These are phyloP conservation scores for Oryza australiensis DNA, from an alignment of 176 grass and related monocot species.

Conservation along the genomic window DNA sequence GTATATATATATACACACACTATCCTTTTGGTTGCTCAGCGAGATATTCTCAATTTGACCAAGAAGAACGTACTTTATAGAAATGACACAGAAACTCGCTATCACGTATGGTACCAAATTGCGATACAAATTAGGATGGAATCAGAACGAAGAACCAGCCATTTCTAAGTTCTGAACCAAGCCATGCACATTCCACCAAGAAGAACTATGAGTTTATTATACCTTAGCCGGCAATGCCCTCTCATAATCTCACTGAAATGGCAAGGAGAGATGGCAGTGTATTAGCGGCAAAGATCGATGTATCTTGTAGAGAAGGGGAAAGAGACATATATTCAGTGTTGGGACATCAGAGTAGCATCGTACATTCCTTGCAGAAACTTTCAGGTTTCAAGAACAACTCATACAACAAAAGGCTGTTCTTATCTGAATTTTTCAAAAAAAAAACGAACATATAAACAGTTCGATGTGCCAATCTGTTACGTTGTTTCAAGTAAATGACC, in stretches of 20 bases:
- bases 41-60: too few species aligned
- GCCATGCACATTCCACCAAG: slow-evolving; percentile 1
- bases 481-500: not conserved
- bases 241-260: not conserved
- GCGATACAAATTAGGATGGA: slow-evolving; percentile 10
- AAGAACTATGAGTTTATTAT: not conserved
- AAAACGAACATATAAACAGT: not conserved
- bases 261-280: not conserved
- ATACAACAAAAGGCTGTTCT: not conserved
- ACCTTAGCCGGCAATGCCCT: not conserved
- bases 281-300: not conserved
- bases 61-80: not conserved
- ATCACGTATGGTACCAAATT: not conserved
- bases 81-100: not conserved
- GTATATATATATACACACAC: too few species aligned
- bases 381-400: not conserved
- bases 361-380: not conserved
- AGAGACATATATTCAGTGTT: not conserved
- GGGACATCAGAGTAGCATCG: not conserved
- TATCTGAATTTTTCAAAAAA: not conserved
- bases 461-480: slow-evolving; percentile 1
- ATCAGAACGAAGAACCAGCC: not conserved
- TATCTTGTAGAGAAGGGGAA: too few species aligned
- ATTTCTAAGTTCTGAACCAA: not conserved
- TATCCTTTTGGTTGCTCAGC: too few species aligned